phyloP scores from a whole-genome alignment of 352 stramenopile species.

The Pythium monospermum region DNA sequence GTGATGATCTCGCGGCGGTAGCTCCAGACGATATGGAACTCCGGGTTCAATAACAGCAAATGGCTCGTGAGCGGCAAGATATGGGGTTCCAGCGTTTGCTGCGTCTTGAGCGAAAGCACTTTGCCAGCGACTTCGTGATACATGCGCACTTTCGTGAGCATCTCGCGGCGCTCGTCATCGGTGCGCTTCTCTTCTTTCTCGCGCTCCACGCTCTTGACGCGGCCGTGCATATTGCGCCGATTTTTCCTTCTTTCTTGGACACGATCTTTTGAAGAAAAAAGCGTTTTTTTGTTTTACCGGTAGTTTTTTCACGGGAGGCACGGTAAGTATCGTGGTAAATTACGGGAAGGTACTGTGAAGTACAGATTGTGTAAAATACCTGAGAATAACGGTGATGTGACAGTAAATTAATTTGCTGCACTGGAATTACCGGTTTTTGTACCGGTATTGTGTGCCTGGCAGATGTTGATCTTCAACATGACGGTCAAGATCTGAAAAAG shows the following conservation, averaged over 20 bases:
- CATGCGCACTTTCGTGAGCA: slow-evolving; percentile 57
- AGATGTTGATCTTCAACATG: too few species aligned
- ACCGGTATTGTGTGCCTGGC: too few species aligned
- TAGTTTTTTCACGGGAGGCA: too few species aligned
- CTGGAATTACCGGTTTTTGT: too few species aligned
- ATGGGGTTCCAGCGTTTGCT: slow-evolving; percentile 40
- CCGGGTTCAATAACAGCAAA: slow-evolving; percentile 93
- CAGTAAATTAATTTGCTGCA: too few species aligned
- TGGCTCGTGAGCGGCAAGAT: slow-evolving; percentile 88
- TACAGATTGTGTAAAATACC: too few species aligned
- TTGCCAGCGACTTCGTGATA: slow-evolving; percentile 76
- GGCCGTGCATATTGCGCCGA: slow-evolving; percentile 47
- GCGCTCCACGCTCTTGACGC: slow-evolving; percentile 70
- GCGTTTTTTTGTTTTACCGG: too few species aligned
- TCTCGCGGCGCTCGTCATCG: slow-evolving; percentile 54
- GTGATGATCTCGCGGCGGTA: slow-evolving; percentile 92
- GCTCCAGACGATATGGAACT: slow-evolving; percentile 97
- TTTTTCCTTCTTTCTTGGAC: background rate
- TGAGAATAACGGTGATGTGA: too few species aligned
- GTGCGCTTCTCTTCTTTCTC: slow-evolving; percentile 68
- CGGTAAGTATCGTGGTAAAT: too few species aligned
- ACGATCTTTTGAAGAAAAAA: background rate
- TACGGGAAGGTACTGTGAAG: too few species aligned
- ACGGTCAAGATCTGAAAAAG: too few species aligned
- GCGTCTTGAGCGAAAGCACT: slow-evolving; percentile 56